phyloP scores from a whole-genome alignment of 1,139 yeast species.

The Taphrina pruni region DNA sequence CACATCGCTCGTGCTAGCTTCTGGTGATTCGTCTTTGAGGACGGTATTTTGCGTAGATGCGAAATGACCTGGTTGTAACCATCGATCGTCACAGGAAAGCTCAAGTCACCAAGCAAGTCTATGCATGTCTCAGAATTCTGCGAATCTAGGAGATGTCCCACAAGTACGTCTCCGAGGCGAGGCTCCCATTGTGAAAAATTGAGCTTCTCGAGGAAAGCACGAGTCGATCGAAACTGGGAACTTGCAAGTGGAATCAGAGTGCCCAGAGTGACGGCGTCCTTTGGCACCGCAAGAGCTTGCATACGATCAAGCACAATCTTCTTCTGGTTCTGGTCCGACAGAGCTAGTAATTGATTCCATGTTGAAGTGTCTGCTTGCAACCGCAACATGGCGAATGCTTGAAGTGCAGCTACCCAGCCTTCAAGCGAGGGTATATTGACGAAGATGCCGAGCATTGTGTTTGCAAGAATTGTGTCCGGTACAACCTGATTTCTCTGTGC shows the following conservation, averaged over 20 bases:
- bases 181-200: not conserved
- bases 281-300: not conserved
- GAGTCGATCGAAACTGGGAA: not conserved
- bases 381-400: constrained; percentile 2
- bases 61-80: constrained; percentile 17
- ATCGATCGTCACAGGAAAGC: constrained; percentile 9
- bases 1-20: constrained; percentile 12
- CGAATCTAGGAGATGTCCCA: constrained; percentile 4
- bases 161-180: constrained; percentile 13
- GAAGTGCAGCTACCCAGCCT: constrained; percentile 22
- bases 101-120: not conserved
- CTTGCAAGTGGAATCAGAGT: constrained; percentile 12
- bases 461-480: constrained; percentile 2
- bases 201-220: not conserved
- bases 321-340: constrained; percentile 1
- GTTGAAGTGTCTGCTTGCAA: constrained; percentile 18
- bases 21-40: constrained; percentile 7
- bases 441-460: constrained; percentile 26
- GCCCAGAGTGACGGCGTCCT: constrained; percentile 15
- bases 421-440: not conserved
- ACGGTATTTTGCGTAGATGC: not conserved
- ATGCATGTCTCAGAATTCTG: not conserved
- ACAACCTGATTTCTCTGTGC: constrained; percentile 8
- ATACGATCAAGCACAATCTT: not conserved
- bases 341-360: constrained; percentile 23